Conservation (phyloP, 768 basidiomycete species). For the Suillus plorans region DNA sequence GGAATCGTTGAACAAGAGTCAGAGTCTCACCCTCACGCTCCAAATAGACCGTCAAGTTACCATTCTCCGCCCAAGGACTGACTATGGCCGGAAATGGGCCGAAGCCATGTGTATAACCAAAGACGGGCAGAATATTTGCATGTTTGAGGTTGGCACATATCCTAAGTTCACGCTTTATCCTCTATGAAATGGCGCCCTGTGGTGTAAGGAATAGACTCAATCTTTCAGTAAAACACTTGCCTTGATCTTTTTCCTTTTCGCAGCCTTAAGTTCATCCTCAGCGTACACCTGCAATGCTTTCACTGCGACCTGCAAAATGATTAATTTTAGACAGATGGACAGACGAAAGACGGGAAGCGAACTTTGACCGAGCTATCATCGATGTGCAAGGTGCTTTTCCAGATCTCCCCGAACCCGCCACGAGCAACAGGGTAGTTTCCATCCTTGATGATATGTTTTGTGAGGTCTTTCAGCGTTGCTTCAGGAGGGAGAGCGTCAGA, state of each 20-base stretch:
- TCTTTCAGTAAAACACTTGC: background rate
- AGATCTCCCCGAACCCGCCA: constrained; percentile 4
- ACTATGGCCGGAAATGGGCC: constrained; percentile 22
- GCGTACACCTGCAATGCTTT: background rate
- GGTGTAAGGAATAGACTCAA: background rate
- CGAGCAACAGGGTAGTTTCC: background rate
- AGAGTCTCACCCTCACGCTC: constrained; percentile 2
- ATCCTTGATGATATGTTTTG: background rate
- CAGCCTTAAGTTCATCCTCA: no score
- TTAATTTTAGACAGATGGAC: background rate
- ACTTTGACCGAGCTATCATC: background rate
- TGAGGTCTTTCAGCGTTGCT: background rate
- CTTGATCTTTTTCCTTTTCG: background rate
- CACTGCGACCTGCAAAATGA: background rate
- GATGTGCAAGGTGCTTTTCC: background rate
- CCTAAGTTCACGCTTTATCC: constrained; percentile 19
- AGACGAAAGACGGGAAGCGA: background rate
- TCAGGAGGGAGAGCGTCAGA: background rate
- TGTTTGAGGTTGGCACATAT: constrained; percentile 21
- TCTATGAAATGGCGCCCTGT: background rate
- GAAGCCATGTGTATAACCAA: constrained; percentile 18
- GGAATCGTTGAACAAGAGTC: background rate
- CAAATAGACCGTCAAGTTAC: constrained; percentile 19
- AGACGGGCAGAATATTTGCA: constrained; percentile 17
- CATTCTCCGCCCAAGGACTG: constrained; percentile 26